These are phyloP conservation scores for Geotrichum cucujoidarum DNA, from an alignment of 1,139 yeast species.

Conservation along the genomic window DNA sequence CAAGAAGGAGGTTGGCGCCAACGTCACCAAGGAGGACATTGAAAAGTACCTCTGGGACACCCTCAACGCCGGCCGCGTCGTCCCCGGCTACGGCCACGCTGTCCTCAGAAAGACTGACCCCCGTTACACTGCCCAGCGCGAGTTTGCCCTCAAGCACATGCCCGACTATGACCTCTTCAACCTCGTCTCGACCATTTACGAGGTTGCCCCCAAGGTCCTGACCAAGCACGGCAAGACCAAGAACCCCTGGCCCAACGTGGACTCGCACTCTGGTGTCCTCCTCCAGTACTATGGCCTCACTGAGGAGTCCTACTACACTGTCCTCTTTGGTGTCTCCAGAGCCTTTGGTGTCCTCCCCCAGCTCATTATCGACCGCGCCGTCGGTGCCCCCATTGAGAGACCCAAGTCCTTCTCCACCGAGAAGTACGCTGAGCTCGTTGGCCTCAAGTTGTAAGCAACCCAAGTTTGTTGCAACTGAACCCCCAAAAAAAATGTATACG, in stretches of 20 bases:
- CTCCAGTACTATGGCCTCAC: constrained; percentile 56
- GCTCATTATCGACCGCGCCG: constrained; percentile 55
- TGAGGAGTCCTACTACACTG: constrained; percentile 54
- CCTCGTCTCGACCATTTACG: constrained; percentile 66
- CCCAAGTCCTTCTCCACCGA: constrained; percentile 51
- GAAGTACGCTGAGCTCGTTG: constrained; percentile 43
- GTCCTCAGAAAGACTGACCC: constrained; percentile 97
- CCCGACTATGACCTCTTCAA: constrained; percentile 93
- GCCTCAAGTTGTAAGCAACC: constrained; percentile 36
- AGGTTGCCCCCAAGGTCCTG: constrained; percentile 52
- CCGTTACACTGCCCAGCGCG: constrained; percentile 96
- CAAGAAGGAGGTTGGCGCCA: constrained; percentile 73
- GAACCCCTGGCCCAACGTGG: constrained; percentile 63
- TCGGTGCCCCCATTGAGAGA: constrained; percentile 59
- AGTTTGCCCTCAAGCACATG: constrained; percentile 95
- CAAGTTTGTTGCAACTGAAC: too few relatives aligned
- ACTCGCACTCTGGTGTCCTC: constrained; percentile 53
- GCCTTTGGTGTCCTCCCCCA: constrained; percentile 56
- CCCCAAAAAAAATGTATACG: too few relatives aligned
- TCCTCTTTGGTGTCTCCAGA: constrained; percentile 55
- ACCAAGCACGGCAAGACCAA: constrained; percentile 57
- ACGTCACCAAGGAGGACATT: constrained; percentile 68
- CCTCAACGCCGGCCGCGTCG: constrained; percentile 88
- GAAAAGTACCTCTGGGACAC: constrained; percentile 94
- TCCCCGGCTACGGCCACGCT: constrained; percentile 98